These are phyloP conservation scores for Kickxella alabastrina DNA, from an alignment of 192 early-diverging fungal species.

Conservation along the genomic window DNA sequence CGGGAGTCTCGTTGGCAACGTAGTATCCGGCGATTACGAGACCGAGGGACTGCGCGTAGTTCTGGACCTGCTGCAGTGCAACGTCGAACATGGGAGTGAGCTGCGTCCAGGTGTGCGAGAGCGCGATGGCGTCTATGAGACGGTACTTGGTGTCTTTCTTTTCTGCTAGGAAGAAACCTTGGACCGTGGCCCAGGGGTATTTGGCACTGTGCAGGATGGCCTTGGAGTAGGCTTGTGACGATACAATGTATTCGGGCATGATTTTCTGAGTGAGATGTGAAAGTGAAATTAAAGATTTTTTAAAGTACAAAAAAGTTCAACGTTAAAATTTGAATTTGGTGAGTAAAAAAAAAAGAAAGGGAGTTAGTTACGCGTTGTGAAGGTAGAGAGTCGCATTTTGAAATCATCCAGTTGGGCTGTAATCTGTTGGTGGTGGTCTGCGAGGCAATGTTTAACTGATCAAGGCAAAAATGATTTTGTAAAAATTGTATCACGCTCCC, in stretches of 20 bases:
- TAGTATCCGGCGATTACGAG: slow-evolving; percentile 41
- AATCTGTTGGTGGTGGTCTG: no score
- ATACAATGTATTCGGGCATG: slow-evolving; percentile 46
- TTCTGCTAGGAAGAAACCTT: slow-evolving; percentile 67
- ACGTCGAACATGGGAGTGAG: slow-evolving; percentile 81
- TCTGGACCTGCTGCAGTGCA: slow-evolving; percentile 72
- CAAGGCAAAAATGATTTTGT: no score
- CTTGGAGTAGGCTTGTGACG: slow-evolving; percentile 67
- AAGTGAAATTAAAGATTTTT: no score
- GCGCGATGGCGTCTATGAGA: slow-evolving; percentile 71
- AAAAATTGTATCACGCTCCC: no score
- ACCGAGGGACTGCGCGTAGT: slow-evolving; percentile 30
- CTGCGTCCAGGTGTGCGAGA: slow-evolving; percentile 76
- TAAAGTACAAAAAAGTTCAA: background rate
- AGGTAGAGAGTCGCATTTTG: no score
- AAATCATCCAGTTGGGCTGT: no score
- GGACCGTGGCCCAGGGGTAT: slow-evolving; percentile 71
- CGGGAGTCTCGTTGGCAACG: slow-evolving; percentile 41
- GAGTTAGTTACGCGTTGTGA: background rate
- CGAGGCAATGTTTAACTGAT: no score
- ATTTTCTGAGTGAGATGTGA: no score
- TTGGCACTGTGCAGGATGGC: slow-evolving; percentile 79
- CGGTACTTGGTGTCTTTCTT: slow-evolving; percentile 31
- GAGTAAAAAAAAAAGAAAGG: background rate
- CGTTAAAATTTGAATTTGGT: no score